Evolutionary conservation across 140 eudicot species (phyloP), one percentile per base, ranked within the genome.

Genomic region (Oenanthe javanica): DNA sequence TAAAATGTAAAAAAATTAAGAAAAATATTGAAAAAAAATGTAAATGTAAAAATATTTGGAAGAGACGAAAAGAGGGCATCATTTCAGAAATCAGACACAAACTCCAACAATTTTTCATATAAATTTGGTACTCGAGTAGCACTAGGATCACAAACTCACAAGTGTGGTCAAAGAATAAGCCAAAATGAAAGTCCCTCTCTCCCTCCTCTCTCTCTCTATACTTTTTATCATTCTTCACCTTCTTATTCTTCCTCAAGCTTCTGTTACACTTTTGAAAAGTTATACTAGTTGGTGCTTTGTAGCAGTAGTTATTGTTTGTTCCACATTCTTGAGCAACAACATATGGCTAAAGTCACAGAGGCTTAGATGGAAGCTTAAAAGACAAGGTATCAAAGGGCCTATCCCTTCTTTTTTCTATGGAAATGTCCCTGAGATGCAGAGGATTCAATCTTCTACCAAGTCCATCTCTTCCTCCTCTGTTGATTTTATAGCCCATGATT

Each of bases 381-480:
- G 57, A 77, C 95, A 91, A 85, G 98, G 97, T 48, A 88, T 93
- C 10, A 85, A 64, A 81, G 98, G 98, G 14, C 98, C 98, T 77
- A 81, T 82, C 71, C 97, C 98, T 31, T 85, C 88, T 85, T 80
- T 91, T 46, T 57, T 83, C 12, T 84, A 87, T 82, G 98, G 98
- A 54, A 93, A 91, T 86, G 91, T 87, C 70, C 74, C 84, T 49
- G 93, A 93, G 87, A 93, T 93, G 97, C 95, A 93, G 83, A 88
- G 72, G 81, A 89, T 93, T n/a, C 96, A 90, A 50, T 75, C 85
- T 1, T 83, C 87, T 31, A 38, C 70, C 5, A 76, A 80, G 69
- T 72, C 66, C 7, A 71, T 13, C 40, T 66, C 43, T 66, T 57
- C 87, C 64, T 40, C 63, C 23, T 21, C 77, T 72, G 89, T 78